Evolutionary conservation across 2,329 filamentous ascomycete species (phyloP).

Genomic region (Neofusicoccum umdonicola): DNA sequence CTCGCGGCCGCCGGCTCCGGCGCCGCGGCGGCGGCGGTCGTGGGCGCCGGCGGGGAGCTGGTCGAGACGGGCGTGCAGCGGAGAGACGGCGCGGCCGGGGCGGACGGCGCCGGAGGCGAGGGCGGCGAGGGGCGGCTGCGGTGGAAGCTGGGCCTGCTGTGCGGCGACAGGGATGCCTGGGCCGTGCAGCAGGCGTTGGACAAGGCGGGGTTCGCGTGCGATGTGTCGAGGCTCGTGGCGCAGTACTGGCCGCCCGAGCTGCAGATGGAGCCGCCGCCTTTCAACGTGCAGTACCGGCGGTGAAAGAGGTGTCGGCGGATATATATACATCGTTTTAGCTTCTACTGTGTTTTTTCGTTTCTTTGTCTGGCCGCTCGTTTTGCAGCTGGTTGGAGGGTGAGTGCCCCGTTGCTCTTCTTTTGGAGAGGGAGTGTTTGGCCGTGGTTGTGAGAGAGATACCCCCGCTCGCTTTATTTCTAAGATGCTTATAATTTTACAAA

Average conservation of each 20-base stretch:
- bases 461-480: not conserved
- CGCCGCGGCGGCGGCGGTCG: not conserved
- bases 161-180: not conserved
- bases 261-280: not conserved
- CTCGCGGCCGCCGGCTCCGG: not conserved
- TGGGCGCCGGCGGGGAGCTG: not conserved
- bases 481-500: not conserved
- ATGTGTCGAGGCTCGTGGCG: constrained; percentile 4
- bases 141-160: not conserved
- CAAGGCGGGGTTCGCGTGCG: not conserved
- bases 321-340: not conserved
- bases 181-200: constrained; percentile 10
- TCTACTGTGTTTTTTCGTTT: not conserved
- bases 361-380: not conserved
- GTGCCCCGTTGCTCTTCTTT: no score
- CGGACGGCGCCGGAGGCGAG: not conserved
- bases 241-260: not conserved
- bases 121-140: not conserved
- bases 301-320: not conserved
- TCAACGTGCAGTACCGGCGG: constrained; percentile 2
- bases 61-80: not conserved
- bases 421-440: not conserved
- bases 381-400: no score
- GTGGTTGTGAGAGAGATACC: not conserved
- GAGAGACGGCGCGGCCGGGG: not conserved